These are phyloP conservation scores for Calcarisporium arbuscula DNA, from an alignment of 2,329 filamentous ascomycete species.

Conservation along the genomic window DNA sequence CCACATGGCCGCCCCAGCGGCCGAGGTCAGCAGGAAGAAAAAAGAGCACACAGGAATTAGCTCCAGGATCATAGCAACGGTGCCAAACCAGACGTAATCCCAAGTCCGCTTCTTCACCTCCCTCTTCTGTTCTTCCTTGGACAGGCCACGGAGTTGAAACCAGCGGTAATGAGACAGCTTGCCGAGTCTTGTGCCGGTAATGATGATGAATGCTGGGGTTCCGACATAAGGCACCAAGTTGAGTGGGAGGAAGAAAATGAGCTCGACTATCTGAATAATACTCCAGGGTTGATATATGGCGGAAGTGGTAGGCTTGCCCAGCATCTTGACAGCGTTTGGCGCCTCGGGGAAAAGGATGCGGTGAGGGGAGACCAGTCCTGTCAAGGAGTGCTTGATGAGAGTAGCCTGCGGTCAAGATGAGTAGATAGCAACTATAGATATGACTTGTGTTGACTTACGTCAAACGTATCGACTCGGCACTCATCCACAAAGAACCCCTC, in stretches of 20 bases:
- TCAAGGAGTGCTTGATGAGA: conserved; percentile 66
- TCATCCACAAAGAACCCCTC: conserved; percentile 80
- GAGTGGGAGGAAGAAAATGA: conserved; percentile 70
- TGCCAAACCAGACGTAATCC: conserved; percentile 93
- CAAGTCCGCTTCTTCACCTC: conserved; percentile 63
- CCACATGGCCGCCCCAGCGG: conserved; percentile 82
- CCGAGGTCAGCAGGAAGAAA: conserved; percentile 85
- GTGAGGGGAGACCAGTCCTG: conserved; percentile 60
- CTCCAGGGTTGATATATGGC: conserved; percentile 86
- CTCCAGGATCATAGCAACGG: conserved; percentile 74
- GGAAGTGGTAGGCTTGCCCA: conserved; percentile 72
- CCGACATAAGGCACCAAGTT: conserved; percentile 84
- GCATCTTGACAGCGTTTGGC: conserved; percentile 66
- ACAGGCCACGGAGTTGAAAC: conserved; percentile 71
- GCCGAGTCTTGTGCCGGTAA: conserved; percentile 81
- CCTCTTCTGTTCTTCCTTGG: conserved; percentile 64
- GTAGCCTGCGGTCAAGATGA: conserved; percentile 54
- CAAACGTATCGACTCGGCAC: conserved; percentile 74
- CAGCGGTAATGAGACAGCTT: conserved; percentile 89
- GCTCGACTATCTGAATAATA: conserved; percentile 81
- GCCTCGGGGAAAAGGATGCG: conserved; percentile 61
- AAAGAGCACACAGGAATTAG: conserved; percentile 89
- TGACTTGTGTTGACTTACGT: conserved; percentile 44
- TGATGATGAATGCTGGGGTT: conserved; percentile 75
- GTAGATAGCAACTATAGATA: background rate